A percentile compares a stretch with the other conserved stretches of the same genome.
phyloP scores from a whole-genome alignment of 257 asterid species.

The Fraxinus pennsylvanica region DNA sequence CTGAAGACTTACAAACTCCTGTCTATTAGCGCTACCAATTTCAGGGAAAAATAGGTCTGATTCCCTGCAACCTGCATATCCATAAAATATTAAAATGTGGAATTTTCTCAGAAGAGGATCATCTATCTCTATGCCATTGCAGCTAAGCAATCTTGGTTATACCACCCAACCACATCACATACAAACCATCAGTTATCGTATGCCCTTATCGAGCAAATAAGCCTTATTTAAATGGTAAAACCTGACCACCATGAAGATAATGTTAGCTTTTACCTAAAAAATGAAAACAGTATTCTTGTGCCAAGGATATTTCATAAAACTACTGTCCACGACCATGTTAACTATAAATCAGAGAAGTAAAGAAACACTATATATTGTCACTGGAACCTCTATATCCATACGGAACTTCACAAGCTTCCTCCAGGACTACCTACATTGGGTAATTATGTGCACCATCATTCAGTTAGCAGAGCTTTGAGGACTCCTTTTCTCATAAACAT shows the following conservation, averaged over 20 bases:
- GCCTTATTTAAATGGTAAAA: conserved; percentile 16
- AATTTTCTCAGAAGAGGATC: conserved; percentile 24
- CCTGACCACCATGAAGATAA: conserved; percentile 7
- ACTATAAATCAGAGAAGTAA: conserved; percentile 6
- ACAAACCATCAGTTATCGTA: conserved; percentile 17
- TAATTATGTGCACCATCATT: neutral
- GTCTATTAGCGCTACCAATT: conserved; percentile 29
- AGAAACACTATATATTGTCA: conserved; percentile 7
- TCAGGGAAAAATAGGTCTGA: conserved; percentile 42
- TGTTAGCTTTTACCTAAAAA: conserved; percentile 4
- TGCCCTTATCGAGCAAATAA: conserved; percentile 7
- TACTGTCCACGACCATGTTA: conserved; percentile 18
- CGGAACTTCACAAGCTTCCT: neutral
- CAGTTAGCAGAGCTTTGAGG: conserved; percentile 9
- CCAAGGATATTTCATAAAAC: conserved; percentile 3
- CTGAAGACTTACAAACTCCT: conserved; percentile 29
- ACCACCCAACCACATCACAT: conserved; percentile 23
- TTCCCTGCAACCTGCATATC: conserved; percentile 49
- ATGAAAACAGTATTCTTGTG: conserved; percentile 1
- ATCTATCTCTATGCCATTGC: conserved; percentile 18
- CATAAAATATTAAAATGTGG: conserved; percentile 25
- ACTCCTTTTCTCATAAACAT: conserved; percentile 3
- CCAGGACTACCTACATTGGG: neutral
- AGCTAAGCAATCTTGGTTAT: conserved; percentile 20
- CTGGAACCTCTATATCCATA: neutral